These are phyloP conservation scores for Raphanus sativus DNA, from an alignment of 345 rosid species.

Conservation along the genomic window DNA sequence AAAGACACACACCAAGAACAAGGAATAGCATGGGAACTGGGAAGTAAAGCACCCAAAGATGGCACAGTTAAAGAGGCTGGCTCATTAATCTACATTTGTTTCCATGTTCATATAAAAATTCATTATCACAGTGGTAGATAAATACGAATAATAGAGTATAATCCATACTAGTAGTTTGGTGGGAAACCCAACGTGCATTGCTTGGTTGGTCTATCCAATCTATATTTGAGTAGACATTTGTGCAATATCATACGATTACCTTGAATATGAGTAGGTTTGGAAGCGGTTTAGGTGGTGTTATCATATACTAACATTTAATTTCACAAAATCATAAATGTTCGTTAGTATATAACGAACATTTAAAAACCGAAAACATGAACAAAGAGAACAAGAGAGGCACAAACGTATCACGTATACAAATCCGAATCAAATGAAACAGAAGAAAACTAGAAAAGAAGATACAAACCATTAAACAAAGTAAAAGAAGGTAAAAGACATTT, in stretches of 20 bases:
- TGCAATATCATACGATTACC: background rate
- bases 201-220: slow-evolving; percentile 19
- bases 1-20: slow-evolving; percentile 28
- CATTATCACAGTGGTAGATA: background rate
- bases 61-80: slow-evolving; percentile 29
- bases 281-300: background rate
- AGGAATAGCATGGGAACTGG: slow-evolving; percentile 30
- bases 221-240: background rate
- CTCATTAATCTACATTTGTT: slow-evolving; percentile 26
- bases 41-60: slow-evolving; percentile 26
- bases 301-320: background rate
- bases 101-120: slow-evolving; percentile 19
- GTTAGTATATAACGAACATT: background rate
- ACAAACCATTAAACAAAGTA: background rate
- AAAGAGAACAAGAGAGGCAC: background rate
- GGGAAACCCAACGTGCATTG: slow-evolving; percentile 25
- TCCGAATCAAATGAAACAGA: background rate
- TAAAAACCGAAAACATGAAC: background rate
- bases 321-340: background rate
- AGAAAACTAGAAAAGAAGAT: background rate
- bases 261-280: background rate
- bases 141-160: background rate
- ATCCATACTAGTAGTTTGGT: slow-evolving; percentile 7
- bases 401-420: background rate
- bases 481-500: background rate